These are phyloP conservation scores for Boletus rubescentipes DNA, from an alignment of 768 basidiomycete genomes.

Conservation along the genomic window DNA sequence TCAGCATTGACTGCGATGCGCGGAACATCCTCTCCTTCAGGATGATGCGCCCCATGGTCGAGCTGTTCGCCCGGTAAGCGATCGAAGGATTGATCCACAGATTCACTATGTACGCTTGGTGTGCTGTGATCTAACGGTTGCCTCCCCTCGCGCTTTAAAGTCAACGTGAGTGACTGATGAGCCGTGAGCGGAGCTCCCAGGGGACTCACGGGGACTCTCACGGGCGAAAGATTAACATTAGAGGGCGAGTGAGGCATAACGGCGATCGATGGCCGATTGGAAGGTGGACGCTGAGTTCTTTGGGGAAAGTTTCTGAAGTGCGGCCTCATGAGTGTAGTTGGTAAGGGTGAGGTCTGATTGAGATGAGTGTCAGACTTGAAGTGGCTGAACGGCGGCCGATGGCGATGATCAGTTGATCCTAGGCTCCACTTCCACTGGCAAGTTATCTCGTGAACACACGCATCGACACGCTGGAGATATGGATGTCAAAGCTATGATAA, in stretches of 20 bases:
- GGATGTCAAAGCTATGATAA: not conserved
- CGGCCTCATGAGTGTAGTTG: not conserved
- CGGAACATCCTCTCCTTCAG: not conserved
- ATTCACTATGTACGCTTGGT: not conserved
- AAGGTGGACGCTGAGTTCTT: not conserved
- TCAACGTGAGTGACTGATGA: not conserved
- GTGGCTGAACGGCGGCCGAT: no score
- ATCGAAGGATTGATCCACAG: not conserved
- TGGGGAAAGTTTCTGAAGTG: not conserved
- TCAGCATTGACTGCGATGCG: not conserved
- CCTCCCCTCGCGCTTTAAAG: not conserved
- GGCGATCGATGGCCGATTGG: not conserved
- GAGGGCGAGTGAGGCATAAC: not conserved
- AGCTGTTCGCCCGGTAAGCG: not conserved
- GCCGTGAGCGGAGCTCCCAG: not conserved
- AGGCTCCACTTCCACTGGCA: no score
- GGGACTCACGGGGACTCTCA: not conserved
- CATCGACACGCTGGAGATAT: no score
- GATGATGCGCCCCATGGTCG: not conserved
- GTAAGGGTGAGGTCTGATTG: no score
- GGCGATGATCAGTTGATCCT: no score
- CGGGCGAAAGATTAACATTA: not conserved
- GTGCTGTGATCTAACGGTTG: not conserved
- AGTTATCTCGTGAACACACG: no score
- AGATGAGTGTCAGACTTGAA: no score